phyloP scores from a whole-genome alignment of 352 stramenopile species.

The Pilasporangium apinafurcum region DNA sequence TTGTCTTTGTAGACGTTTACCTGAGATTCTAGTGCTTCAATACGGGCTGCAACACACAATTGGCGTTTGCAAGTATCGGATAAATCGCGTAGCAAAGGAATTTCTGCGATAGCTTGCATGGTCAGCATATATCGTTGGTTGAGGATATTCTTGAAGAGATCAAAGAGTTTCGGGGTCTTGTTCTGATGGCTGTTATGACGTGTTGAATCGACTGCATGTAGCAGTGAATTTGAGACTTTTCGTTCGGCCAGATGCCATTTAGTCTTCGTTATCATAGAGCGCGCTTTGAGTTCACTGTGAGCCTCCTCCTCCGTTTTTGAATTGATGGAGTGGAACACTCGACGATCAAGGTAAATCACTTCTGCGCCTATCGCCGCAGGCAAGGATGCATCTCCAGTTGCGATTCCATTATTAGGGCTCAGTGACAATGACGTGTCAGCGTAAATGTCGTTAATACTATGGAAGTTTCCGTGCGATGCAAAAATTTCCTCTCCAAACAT shows the following conservation, averaged over 20 bases:
- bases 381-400: neutral
- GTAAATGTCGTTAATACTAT: constrained; percentile 30
- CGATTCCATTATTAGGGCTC: neutral
- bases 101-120: constrained; percentile 42
- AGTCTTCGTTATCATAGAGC: constrained; percentile 19
- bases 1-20: constrained; percentile 39
- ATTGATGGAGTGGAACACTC: constrained; percentile 21
- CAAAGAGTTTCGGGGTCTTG: constrained; percentile 44
- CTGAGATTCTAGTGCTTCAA: constrained; percentile 47
- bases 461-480: constrained; percentile 18
- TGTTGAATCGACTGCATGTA: neutral
- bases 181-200: neutral
- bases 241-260: constrained; percentile 50
- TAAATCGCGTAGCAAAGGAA: constrained; percentile 34
- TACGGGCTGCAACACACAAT: constrained; percentile 40
- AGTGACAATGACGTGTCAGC: constrained; percentile 14
- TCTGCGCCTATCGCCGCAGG: constrained; percentile 4
- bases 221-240: constrained; percentile 12
- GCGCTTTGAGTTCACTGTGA: constrained; percentile 29
- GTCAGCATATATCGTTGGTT: constrained; percentile 60
- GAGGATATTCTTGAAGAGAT: constrained; percentile 62
- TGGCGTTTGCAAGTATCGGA: constrained; percentile 28
- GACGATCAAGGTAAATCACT: constrained; percentile 33
- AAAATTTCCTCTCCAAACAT: constrained; percentile 48
- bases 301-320: constrained; percentile 44